A percentile compares a stretch with the other conserved stretches of the same genome.
Conservation (phyloP, 1,284 basidiomycete species). For the Cryptococcus amylolentus region DNA sequence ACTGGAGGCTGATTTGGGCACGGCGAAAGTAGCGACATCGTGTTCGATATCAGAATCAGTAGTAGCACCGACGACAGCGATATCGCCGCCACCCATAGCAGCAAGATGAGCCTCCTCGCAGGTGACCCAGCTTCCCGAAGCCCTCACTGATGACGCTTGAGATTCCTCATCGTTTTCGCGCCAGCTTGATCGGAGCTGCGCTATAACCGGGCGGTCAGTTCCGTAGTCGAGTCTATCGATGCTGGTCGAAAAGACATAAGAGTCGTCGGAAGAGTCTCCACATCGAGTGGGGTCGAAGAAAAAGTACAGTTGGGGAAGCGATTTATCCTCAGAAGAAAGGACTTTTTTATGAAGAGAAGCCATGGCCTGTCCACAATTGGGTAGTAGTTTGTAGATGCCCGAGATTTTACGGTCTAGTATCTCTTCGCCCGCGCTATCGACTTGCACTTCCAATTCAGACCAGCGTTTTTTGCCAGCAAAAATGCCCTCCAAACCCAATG, state of each 20-base stretch:
- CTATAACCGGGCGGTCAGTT: slow-evolving; percentile 70
- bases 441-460: slow-evolving; percentile 62
- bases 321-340: slow-evolving; percentile 49
- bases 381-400: slow-evolving; percentile 72
- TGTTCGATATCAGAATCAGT: slow-evolving; percentile 39
- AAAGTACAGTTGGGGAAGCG: slow-evolving; percentile 68
- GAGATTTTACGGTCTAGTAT: slow-evolving; percentile 75
- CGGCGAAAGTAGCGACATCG: slow-evolving; percentile 62
- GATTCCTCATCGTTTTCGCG: slow-evolving; percentile 61
- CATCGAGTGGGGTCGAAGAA: slow-evolving; percentile 80
- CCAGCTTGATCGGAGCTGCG: slow-evolving; percentile 69
- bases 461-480: slow-evolving; percentile 67
- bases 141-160: slow-evolving; percentile 56
- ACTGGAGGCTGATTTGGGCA: slow-evolving; percentile 58
- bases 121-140: slow-evolving; percentile 63
- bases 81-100: slow-evolving; percentile 33
- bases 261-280: slow-evolving; percentile 66
- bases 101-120: slow-evolving; percentile 31
- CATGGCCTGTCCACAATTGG: slow-evolving; percentile 86
- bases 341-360: slow-evolving; percentile 73
- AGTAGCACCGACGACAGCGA: slow-evolving; percentile 25
- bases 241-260: slow-evolving; percentile 76
- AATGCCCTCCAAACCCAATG: slow-evolving; percentile 70
- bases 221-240: slow-evolving; percentile 74
- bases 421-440: slow-evolving; percentile 55